Conservation (phyloP, 441 rosid genomes). For the Erodium trifolium region DNA sequence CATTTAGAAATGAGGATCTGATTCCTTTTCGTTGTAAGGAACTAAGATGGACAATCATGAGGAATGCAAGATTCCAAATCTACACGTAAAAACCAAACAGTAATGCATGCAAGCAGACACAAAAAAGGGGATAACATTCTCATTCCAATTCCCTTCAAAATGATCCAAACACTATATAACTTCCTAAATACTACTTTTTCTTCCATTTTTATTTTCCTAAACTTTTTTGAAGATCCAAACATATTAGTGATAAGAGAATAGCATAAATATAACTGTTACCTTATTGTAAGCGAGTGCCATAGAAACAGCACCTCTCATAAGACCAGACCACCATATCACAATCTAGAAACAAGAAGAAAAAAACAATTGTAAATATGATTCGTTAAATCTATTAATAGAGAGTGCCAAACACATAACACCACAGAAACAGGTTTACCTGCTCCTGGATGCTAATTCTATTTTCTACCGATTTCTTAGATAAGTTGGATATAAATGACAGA, state of each 20-base stretch:
- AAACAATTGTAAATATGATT: slow-evolving; percentile 12
- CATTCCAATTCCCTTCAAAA: neutral
- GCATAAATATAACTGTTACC: slow-evolving; percentile 33
- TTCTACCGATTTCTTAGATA: slow-evolving; percentile 46
- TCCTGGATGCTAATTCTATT: slow-evolving; percentile 62
- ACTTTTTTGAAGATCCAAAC: neutral
- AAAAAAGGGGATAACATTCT: neutral
- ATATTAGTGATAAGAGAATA: neutral
- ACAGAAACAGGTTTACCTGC: slow-evolving; percentile 38
- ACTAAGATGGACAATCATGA: too few relatives aligned
- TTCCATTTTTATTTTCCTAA: neutral
- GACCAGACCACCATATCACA: slow-evolving; percentile 98
- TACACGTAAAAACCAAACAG: too few relatives aligned
- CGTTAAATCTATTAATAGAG: slow-evolving; percentile 1
- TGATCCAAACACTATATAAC: neutral
- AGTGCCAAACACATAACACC: slow-evolving; percentile 3
- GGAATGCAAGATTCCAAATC: too few relatives aligned
- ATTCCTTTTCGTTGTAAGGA: too few relatives aligned
- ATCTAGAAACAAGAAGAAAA: slow-evolving; percentile 29
- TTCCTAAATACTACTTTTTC: neutral
- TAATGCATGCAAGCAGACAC: neutral
- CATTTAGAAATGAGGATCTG: too few relatives aligned
- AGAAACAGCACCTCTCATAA: slow-evolving; percentile 95
- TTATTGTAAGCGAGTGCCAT: slow-evolving; percentile 95
- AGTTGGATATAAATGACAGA: slow-evolving; percentile 69